Evolutionary conservation across 768 basidiomycete genomes (phyloP), one percentile per base, ranked within the genome.

Genomic region (Pulveroboletus sp.): DNA sequence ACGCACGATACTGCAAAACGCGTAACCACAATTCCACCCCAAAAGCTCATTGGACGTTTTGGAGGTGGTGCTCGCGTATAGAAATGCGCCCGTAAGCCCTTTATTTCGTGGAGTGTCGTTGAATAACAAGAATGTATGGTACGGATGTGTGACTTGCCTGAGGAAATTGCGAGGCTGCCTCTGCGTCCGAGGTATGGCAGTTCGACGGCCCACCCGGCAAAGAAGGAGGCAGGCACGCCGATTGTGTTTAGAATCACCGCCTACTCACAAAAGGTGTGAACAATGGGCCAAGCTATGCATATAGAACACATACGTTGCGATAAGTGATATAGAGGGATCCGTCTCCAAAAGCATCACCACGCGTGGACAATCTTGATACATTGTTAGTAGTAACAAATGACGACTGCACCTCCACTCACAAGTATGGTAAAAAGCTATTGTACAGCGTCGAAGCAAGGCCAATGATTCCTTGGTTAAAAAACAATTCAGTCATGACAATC

Each of bases 21-120:
- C 74, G 53, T 85, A 87, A 9, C 78, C 85, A 60, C 86, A 90
- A 66, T 90, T 89, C 87, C 87, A 90, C 40, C 81, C 87, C 21
- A 90, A 73, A 35, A 90, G 74, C 23, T 78, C 74, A 51, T 83
- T 73, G 8, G 83, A 86, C 50, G 76, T 81, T 56, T 79, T 75
- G 25, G 87, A 77, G n/a, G 87, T 89, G 38, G 87, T 90, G 27
- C 78, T 82, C 53, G 75, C 82, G 59, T 86, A 84, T 39, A 92
- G 76, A 70, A 90, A 90, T 12, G 74, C 75, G 14, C 87, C 87
- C 11, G 88, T 90, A 58, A 89, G 74, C 62, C 76, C 81, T 84
- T 69, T 61, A 61, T 75, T 74, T 64, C 68, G 70, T 70, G 60
- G 41, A 66, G 51, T 63, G 69, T 75, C 69, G 69, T 75, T 75